Conservation (phyloP, 208 protist genomes). For the Trypanosoma vivax region DNA sequence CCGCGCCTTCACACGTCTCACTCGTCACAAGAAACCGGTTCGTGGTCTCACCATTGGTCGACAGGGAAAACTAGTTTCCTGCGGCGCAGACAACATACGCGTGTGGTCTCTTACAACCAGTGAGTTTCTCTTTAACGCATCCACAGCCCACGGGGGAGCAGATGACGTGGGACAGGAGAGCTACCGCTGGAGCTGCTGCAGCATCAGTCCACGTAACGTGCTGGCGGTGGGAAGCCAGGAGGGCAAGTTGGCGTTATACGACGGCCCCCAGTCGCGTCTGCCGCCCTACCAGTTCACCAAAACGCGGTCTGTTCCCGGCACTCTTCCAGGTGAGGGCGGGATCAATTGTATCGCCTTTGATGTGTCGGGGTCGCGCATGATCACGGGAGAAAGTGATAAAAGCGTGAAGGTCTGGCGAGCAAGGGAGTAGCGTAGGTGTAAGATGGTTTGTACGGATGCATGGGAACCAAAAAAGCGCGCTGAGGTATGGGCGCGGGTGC, state of each 20-base stretch:
- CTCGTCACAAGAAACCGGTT: constrained; percentile 99
- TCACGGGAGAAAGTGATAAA: constrained; percentile 98
- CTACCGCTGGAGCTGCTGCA: constrained; percentile 83
- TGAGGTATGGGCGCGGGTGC: not conserved
- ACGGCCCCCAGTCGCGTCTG: constrained; percentile 92
- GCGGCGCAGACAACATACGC: constrained; percentile 96
- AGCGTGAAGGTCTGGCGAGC: constrained; percentile 92
- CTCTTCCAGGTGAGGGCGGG: constrained; percentile 84
- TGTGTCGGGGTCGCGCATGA: constrained; percentile 94
- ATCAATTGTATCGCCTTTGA: constrained; percentile 93
- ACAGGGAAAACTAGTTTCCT: constrained; percentile 91
- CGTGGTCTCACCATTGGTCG: constrained; percentile 87
- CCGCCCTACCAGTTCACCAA: constrained; percentile 65
- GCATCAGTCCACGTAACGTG: constrained; percentile 82
- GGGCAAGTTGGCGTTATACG: constrained; percentile 93
- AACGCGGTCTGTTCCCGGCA: constrained; percentile 77
- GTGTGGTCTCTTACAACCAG: constrained; percentile 94
- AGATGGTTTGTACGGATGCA: not conserved
- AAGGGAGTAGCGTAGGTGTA: constrained; percentile 26
- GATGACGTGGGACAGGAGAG: constrained; percentile 25
- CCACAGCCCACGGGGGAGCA: constrained; percentile 19
- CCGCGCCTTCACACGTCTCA: constrained; percentile 76
- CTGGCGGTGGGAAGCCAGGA: constrained; percentile 94
- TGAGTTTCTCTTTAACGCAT: constrained; percentile 93
- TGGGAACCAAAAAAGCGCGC: not conserved